These are phyloP conservation scores for Achaetomiella virescens DNA, from an alignment of 495 filamentous ascomycete species.

Conservation along the genomic window DNA sequence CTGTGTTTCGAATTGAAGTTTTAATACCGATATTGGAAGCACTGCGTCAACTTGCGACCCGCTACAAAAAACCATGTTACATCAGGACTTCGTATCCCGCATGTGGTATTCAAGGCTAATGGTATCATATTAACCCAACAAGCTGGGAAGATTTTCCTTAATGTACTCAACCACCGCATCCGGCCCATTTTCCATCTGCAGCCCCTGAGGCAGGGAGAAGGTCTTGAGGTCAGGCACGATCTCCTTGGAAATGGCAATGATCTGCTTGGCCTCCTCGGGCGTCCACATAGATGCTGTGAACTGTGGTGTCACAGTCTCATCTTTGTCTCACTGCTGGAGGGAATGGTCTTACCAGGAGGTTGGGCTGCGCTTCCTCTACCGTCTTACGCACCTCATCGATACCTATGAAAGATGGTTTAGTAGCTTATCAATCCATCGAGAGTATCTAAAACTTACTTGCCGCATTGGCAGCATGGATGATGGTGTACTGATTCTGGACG, in stretches of 20 bases:
- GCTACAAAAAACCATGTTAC: no score
- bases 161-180: constrained; percentile 62
- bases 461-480: constrained; percentile 54
- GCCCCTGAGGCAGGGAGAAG: constrained; percentile 55
- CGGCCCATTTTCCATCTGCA: constrained; percentile 59
- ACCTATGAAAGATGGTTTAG: constrained; percentile 7
- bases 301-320: constrained; percentile 23
- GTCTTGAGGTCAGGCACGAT: constrained; percentile 42
- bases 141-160: constrained; percentile 48
- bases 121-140: constrained; percentile 43
- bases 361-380: constrained; percentile 20
- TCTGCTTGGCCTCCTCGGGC: constrained; percentile 48
- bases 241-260: constrained; percentile 50
- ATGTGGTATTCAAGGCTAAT: no score
- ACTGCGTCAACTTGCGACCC: no score
- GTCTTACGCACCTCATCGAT: constrained; percentile 25
- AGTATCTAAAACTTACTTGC: constrained; percentile 37
- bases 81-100: no score
- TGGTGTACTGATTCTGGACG: constrained; percentile 54
- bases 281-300: constrained; percentile 69
- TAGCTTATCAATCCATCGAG: background rate
- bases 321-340: background rate
- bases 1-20: no score
- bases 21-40: no score
- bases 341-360: constrained; percentile 36